Evolutionary conservation across 768 basidiomycete species (phyloP).

Genomic region (Phaeolepiota aurea): DNA sequence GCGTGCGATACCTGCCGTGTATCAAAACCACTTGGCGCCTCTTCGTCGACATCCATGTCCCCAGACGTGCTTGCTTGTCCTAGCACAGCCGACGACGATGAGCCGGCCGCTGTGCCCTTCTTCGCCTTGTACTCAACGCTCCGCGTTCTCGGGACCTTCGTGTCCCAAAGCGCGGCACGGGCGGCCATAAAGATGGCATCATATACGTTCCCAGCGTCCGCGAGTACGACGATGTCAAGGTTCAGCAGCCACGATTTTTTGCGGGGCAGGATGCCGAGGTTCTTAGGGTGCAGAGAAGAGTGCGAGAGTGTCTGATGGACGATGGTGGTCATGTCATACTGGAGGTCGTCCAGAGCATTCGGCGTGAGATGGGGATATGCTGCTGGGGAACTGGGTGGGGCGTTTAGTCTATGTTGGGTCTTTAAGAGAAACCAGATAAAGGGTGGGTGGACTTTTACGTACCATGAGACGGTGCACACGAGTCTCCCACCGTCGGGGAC

Average conservation of each 20-base stretch:
- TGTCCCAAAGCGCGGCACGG: slow-evolving; percentile 74
- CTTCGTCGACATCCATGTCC: slow-evolving; percentile 52
- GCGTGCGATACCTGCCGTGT: slow-evolving; percentile 42
- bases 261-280: slow-evolving; percentile 49
- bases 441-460: slow-evolving; percentile 19
- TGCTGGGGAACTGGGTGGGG: slow-evolving; percentile 62
- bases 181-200: slow-evolving; percentile 78
- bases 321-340: slow-evolving; percentile 60
- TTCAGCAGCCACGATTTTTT: slow-evolving; percentile 72
- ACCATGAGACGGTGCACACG: slow-evolving; percentile 72
- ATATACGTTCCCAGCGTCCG: slow-evolving; percentile 67
- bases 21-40: slow-evolving; percentile 45
- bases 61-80: slow-evolving; percentile 17
- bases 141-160: slow-evolving; percentile 69
- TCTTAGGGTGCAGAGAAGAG: slow-evolving; percentile 54
- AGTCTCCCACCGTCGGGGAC: slow-evolving; percentile 55
- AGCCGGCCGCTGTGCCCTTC: slow-evolving; percentile 13
- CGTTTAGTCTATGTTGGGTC: slow-evolving; percentile 10
- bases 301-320: slow-evolving; percentile 61
- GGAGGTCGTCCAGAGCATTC: slow-evolving; percentile 64
- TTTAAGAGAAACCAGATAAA: slow-evolving; percentile 1
- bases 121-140: slow-evolving; percentile 58
- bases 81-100: slow-evolving; percentile 6
- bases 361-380: slow-evolving; percentile 68
- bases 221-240: slow-evolving; percentile 67